Base-by-base conservation (phyloP, 108 stramenopile species). In the Pseudonitzschia delicatissima region DNA sequence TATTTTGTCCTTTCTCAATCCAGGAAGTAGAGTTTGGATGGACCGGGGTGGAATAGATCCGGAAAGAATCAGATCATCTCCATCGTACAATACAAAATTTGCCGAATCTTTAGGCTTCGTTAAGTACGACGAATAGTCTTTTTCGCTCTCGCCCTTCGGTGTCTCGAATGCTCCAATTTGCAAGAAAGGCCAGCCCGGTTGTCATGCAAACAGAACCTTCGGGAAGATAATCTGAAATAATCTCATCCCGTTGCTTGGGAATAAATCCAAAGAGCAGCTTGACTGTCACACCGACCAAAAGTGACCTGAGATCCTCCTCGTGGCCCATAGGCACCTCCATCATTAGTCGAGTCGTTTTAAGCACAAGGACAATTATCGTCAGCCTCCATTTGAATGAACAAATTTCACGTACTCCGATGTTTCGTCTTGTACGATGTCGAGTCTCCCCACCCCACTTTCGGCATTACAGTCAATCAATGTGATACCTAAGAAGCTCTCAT, bases 101-200 rank as follows among this genome's bases (percentile, higher is more conserved):
- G 91, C 91, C 39, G 77, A 33, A 20, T 81, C 77, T 23, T 68
- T 63, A 0, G 88, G 85, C 73, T 94, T 90, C 66, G 91, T 94
- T 49, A 94, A 55, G 26, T 88, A 32, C 5, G 91, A 81, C 7
- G 92, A 82, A 12, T 88, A 80, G 1, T 80, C 79, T 37, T 75
- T 79, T 26, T 73, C 68, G 45, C 72, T 79, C 50, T 70, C 77
- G 37, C 71, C 79, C 26, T 62, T 76, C 31, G 86, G 75, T 25
- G 87, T 86, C 20, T 82, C 67, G 65, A 94, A 94, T 20, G 88
- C 88, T 8, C 87, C 90, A 57, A 81, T 87, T 68, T 94, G 93
- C 40, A 94, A 65, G 52, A 90, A 91, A 0, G 93, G 93, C 93
- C 93, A 94, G n/a, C 3, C 93, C 93, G 17, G 93, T 92, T 25